Evolutionary conservation across 208 protist genomes (phyloP).

Genomic region (Dictyostelium gargantuum): DNA sequence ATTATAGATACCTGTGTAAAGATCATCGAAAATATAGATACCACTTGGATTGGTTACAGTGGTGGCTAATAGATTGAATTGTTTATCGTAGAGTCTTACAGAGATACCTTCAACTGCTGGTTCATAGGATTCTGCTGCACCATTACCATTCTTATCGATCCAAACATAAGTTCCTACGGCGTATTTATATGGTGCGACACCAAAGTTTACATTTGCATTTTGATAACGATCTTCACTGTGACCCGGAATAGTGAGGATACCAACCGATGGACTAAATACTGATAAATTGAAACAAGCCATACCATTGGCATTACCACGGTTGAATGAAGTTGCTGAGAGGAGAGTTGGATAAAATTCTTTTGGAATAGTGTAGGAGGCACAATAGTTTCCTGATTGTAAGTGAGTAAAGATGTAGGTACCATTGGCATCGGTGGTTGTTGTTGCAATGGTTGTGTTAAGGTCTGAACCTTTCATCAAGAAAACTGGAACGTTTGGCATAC

Average conservation of each 20-base stretch:
- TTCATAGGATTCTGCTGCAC: background rate
- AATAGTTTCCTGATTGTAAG: background rate
- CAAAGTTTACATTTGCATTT: background rate
- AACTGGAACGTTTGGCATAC: background rate
- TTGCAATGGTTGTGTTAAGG: background rate
- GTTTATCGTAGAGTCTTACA: background rate
- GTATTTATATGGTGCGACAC: background rate
- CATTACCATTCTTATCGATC: background rate
- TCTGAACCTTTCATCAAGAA: background rate
- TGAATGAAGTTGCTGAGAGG: background rate
- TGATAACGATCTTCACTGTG: background rate
- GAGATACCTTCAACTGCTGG: background rate
- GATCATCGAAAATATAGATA: constrained; percentile 3
- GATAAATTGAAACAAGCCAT: background rate
- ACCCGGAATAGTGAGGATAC: background rate
- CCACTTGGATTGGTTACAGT: background rate
- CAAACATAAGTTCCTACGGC: background rate
- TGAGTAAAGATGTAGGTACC: background rate
- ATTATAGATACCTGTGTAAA: background rate
- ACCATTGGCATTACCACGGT: background rate
- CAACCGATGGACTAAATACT: background rate
- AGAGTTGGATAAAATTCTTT: background rate
- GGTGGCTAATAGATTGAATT: background rate
- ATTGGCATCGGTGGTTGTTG: background rate
- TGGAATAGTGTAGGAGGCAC: background rate